These are phyloP conservation scores for Elongisporangium undulatum DNA, from an alignment of 352 stramenopile genomes.

Conservation along the genomic window DNA sequence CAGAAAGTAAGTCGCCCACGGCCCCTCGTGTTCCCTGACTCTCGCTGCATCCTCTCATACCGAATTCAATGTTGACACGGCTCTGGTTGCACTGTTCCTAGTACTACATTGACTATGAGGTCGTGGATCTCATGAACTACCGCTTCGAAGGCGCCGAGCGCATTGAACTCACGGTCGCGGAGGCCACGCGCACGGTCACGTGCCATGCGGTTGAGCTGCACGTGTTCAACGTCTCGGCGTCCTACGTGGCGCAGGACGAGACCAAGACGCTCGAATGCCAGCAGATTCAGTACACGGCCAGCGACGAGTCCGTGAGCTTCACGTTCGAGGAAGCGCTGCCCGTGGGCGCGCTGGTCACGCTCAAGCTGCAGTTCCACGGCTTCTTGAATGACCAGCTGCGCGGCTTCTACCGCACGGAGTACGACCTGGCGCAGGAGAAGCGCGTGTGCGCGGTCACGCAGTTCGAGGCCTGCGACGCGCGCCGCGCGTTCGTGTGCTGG, in stretches of 20 bases:
- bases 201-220: conserved; percentile 95
- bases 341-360: conserved; percentile 22
- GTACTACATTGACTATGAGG: conserved; percentile 75
- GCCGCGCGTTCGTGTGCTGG: conserved; percentile 96
- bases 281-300: conserved; percentile 40
- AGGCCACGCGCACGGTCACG: conserved; percentile 74
- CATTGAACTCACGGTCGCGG: conserved; percentile 43
- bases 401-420: conserved; percentile 95
- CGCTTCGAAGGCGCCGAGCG: conserved; percentile 71
- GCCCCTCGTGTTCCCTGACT: neutral
- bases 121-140: conserved; percentile 74
- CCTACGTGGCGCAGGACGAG: conserved; percentile 27
- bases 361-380: conserved; percentile 58
- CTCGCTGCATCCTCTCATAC: neutral
- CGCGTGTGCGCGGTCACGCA: conserved; percentile 92
- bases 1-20: conserved; percentile 31
- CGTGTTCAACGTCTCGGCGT: conserved; percentile 65
- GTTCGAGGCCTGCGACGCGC: conserved; percentile 82
- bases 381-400: conserved; percentile 91
- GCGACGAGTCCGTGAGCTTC: conserved; percentile 61
- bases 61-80: neutral
- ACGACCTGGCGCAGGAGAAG: conserved; percentile 88
- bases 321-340: conserved; percentile 41
- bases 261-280: conserved; percentile 26
- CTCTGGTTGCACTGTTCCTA: conserved; percentile 8